Percentiles rank a stretch among this genome's conserved stretches.
Evolutionary conservation across 768 basidiomycete species (phyloP).

Genomic region (Baorangia bicolor): DNA sequence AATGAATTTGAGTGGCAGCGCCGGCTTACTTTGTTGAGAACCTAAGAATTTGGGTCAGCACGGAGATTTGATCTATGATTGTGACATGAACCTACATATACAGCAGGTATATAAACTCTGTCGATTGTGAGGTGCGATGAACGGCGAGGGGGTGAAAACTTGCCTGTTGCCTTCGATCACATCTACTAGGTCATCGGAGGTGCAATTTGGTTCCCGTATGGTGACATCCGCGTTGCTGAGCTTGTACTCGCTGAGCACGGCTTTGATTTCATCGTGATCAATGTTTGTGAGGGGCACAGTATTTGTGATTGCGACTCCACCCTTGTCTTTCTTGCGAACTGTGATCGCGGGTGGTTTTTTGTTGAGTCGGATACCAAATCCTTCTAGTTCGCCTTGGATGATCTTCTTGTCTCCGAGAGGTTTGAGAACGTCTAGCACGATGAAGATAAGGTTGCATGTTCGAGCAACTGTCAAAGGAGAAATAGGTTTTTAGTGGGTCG

Average conservation of each 20-base stretch:
- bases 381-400: slow-evolving; percentile 92
- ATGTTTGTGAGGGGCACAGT: slow-evolving; percentile 96
- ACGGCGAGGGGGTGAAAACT: not conserved
- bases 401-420: slow-evolving; percentile 94
- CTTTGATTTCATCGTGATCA: slow-evolving; percentile 95
- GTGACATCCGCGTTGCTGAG: slow-evolving; percentile 88
- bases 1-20: not conserved
- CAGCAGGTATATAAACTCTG: slow-evolving; percentile 89
- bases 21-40: slow-evolving; percentile 73
- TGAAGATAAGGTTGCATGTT: slow-evolving; percentile 98
- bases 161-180: slow-evolving; percentile 94
- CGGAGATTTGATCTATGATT: not conserved
- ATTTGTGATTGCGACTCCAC: slow-evolving; percentile 90
- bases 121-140: slow-evolving; percentile 1
- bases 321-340: slow-evolving; percentile 86
- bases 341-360: slow-evolving; percentile 88
- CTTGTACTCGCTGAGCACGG: slow-evolving; percentile 89
- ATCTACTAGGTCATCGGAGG: slow-evolving; percentile 94
- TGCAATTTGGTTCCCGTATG: slow-evolving; percentile 89
- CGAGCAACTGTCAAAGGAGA: slow-evolving; percentile 68
- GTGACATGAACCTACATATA: slow-evolving; percentile 61
- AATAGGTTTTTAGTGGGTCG: slow-evolving; percentile 1
- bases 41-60: slow-evolving; percentile 38
- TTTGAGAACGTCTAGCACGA: slow-evolving; percentile 96
- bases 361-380: slow-evolving; percentile 97